A percentile compares a stretch with the other conserved stretches of the same genome.
Evolutionary conservation across 176 grass and related monocot genomes (phyloP).

Genomic region (Musa acuminata): DNA sequence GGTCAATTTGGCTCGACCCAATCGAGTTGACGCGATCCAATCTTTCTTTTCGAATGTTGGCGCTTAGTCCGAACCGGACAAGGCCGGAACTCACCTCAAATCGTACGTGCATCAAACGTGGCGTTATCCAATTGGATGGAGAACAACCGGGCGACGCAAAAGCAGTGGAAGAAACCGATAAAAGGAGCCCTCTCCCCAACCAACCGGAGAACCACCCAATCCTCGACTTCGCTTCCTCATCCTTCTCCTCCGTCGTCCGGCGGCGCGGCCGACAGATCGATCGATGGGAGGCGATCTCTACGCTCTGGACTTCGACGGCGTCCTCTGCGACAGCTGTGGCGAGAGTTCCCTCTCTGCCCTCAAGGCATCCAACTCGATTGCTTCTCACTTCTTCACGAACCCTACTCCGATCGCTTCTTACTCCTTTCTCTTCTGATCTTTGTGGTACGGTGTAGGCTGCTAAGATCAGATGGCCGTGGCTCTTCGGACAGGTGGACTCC

Average conservation of each 20-base stretch:
- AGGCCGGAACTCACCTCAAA: no score
- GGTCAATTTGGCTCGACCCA: no score
- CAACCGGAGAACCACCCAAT: no score
- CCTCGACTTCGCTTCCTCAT: background rate
- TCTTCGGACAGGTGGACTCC: conserved; percentile 50
- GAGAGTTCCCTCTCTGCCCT: conserved; percentile 91
- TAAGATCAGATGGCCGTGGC: conserved; percentile 69
- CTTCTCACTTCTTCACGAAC: background rate
- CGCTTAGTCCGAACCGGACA: no score
- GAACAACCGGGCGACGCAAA: background rate
- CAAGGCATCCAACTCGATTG: conserved; percentile 32
- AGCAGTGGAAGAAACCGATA: background rate
- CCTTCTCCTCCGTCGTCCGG: background rate
- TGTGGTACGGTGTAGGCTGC: conserved; percentile 38
- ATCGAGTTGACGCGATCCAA: no score
- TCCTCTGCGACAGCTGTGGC: conserved; percentile 89
- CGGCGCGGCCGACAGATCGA: background rate
- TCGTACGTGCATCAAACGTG: background rate
- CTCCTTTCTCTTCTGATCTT: background rate
- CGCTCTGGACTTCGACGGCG: conserved; percentile 89
- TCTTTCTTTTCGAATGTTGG: no score
- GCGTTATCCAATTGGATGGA: background rate
- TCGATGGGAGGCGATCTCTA: conserved; percentile 60
- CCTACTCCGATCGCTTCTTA: background rate
- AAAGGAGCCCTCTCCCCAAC: background rate